Conservation (phyloP, 768 basidiomycete species). For the Boletellus emodensis region DNA sequence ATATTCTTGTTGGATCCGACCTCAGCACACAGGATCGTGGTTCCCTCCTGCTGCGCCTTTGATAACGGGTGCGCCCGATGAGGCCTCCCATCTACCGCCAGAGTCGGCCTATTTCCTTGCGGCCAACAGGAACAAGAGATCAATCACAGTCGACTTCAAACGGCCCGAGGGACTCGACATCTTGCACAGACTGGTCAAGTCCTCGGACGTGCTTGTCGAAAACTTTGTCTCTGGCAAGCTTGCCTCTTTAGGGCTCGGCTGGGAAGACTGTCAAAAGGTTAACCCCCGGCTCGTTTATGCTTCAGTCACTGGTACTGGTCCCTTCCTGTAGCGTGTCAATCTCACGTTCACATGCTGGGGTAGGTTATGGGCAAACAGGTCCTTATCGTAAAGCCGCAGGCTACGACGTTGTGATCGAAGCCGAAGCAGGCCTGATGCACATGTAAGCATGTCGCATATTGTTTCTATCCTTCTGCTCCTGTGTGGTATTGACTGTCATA, state of each 20-base stretch:
- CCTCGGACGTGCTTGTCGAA: conserved; percentile 85
- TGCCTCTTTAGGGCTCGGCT: conserved; percentile 79
- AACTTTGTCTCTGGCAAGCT: conserved; percentile 88
- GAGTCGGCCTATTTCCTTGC: conserved; percentile 94
- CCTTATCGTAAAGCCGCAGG: conserved; percentile 81
- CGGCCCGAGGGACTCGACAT: conserved; percentile 70
- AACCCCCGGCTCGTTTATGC: conserved; percentile 84
- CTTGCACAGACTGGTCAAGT: conserved; percentile 61
- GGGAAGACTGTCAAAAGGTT: conserved; percentile 70
- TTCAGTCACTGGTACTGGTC: conserved; percentile 71
- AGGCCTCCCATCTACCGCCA: conserved; percentile 65
- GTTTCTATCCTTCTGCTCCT: conserved; percentile 10
- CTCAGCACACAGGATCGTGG: conserved; percentile 52
- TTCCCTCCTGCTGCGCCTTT: conserved; percentile 56
- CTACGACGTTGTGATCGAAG: conserved; percentile 85
- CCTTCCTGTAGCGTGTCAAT: background rate
- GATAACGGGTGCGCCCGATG: conserved; percentile 44
- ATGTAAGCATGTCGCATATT: conserved; percentile 55
- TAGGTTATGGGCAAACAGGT: conserved; percentile 85
- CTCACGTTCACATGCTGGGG: background rate
- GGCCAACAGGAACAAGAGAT: conserved; percentile 85
- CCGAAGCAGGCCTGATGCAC: conserved; percentile 92
- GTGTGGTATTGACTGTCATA: conserved; percentile 27
- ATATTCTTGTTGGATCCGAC: conserved; percentile 12
- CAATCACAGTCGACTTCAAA: conserved; percentile 89